Conservation (phyloP, 1,139 yeast species). For the Zygosaccharomyces pseudobailii region DNA sequence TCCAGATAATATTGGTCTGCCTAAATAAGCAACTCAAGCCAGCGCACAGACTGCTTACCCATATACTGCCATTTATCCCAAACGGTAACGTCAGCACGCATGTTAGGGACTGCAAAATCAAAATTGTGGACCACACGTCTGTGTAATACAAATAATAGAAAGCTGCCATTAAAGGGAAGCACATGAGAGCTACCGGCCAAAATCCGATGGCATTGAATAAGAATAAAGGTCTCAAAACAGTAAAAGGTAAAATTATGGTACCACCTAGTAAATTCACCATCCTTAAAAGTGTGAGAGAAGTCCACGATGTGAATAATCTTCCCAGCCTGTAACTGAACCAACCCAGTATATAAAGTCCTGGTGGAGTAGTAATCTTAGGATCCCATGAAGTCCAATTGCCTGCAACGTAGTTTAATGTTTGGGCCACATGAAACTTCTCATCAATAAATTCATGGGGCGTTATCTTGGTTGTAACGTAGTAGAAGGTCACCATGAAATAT, state of each 20-base stretch:
- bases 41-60: constrained; percentile 45
- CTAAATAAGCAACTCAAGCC: constrained; percentile 65
- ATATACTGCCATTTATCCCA: constrained; percentile 33
- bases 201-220: constrained; percentile 40
- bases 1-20: constrained; percentile 91
- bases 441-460: constrained; percentile 43
- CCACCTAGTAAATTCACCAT: constrained; percentile 64
- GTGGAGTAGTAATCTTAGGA: constrained; percentile 92
- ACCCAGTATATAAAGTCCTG: constrained; percentile 78
- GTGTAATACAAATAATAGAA: constrained; percentile 82
- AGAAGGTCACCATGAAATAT: constrained; percentile 23
- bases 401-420: constrained; percentile 61
- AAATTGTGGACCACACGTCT: constrained; percentile 83
- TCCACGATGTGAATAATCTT: constrained; percentile 29
- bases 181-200: constrained; percentile 46
- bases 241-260: constrained; percentile 45
- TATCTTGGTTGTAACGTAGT: constrained; percentile 20
- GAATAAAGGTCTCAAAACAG: constrained; percentile 36
- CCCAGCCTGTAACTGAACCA: constrained; percentile 40
- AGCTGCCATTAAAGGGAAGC: constrained; percentile 68
- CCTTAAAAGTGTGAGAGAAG: constrained; percentile 46
- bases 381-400: constrained; percentile 72
- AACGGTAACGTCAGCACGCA: constrained; percentile 36
- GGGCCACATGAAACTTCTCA: constrained; percentile 81
- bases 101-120: constrained; percentile 51